Evolutionary conservation across 108 stramenopile genomes (phyloP).

Genomic region (Chaetoceros tenuissimus): DNA sequence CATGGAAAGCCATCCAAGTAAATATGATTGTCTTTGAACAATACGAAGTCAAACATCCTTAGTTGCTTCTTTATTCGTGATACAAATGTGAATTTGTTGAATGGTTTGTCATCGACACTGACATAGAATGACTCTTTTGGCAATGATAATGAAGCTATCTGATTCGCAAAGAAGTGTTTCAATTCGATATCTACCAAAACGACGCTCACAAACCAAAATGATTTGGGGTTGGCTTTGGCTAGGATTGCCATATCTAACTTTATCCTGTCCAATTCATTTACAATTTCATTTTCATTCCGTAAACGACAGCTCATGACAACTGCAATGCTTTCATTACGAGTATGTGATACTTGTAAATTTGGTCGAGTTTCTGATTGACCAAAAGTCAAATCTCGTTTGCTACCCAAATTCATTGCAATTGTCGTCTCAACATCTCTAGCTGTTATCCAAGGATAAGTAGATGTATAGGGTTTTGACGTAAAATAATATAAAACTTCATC

Average conservation of each 20-base stretch:
- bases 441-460: not conserved
- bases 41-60: conserved; percentile 3
- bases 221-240: not conserved
- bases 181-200: not conserved
- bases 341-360: not conserved
- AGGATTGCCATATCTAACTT: not conserved
- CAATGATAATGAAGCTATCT: not conserved
- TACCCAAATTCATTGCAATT: too few species aligned
- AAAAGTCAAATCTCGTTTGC: too few species aligned
- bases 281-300: not conserved
- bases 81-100: conserved; percentile 4
- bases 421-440: too few species aligned
- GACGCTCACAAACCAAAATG: not conserved
- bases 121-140: not conserved
- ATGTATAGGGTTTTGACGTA: not conserved
- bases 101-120: not conserved
- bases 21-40: conserved; percentile 6
- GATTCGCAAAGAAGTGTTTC: not conserved
- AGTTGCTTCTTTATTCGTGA: not conserved
- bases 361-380: too few species aligned
- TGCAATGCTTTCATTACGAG: not conserved
- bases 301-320: not conserved
- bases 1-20: conserved; percentile 5
- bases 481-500: not conserved
- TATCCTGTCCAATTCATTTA: not conserved